Conservation (phyloP, 148 eudicot genomes). For the Vaccinium corymbosum region DNA sequence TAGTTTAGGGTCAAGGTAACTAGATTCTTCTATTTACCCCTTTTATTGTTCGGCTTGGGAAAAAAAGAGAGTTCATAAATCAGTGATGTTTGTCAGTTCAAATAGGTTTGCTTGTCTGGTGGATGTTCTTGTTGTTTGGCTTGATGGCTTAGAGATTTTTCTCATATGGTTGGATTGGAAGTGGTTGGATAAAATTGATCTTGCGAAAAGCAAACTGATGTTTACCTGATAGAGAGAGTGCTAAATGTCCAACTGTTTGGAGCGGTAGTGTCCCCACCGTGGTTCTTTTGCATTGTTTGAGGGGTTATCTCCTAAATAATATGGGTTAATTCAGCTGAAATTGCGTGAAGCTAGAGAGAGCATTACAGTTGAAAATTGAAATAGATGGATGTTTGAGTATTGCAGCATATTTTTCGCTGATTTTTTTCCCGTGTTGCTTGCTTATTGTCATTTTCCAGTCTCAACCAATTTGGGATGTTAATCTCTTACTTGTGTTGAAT, state of each 20-base stretch:
- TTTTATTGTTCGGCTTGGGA: not conserved
- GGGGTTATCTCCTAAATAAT: not conserved
- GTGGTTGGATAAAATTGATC: not conserved
- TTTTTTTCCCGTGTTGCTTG: not conserved
- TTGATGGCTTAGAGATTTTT: not conserved
- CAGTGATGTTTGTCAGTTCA: not conserved
- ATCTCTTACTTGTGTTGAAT: not conserved
- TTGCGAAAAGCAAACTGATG: not conserved
- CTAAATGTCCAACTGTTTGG: not conserved
- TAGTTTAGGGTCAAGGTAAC: not conserved
- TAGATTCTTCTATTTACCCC: not conserved
- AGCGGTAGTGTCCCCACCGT: not conserved
- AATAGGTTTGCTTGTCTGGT: not conserved
- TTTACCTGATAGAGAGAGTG: not conserved
- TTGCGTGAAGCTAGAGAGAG: not conserved
- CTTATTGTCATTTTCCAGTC: not conserved
- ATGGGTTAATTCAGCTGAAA: not conserved
- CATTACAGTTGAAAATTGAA: not conserved
- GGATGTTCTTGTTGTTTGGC: not conserved
- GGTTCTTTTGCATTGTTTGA: not conserved
- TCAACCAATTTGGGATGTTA: not conserved
- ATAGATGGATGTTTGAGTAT: constrained; percentile 5
- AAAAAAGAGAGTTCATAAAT: not conserved
- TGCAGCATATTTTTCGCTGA: not conserved
- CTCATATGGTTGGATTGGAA: not conserved